Evolutionary conservation across 768 basidiomycete species (phyloP).

Genomic region (Naganishia randhawae): DNA sequence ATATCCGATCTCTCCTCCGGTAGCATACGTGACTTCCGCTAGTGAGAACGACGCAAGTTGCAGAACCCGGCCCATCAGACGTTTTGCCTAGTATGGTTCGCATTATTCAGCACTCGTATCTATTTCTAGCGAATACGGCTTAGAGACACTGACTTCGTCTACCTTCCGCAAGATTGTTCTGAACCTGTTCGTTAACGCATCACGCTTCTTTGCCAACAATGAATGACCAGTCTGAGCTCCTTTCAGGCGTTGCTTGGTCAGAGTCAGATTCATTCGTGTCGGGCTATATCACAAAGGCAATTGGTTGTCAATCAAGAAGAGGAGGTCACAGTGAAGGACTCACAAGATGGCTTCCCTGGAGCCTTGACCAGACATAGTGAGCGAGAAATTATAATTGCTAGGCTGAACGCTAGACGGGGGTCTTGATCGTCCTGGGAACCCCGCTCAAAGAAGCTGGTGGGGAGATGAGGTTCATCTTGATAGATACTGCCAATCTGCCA

Average conservation of each 20-base stretch:
- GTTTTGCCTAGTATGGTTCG: conserved; percentile 68
- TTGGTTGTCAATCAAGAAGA: not conserved
- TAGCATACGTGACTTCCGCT: conserved; percentile 96
- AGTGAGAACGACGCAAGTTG: conserved; percentile 98
- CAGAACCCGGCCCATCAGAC: conserved; percentile 98
- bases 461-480: too few species aligned
- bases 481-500: too few species aligned
- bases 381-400: not conserved
- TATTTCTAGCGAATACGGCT: not conserved
- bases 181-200: conserved; percentile 92
- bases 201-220: conserved; percentile 92
- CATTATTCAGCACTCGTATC: not conserved
- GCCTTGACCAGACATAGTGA: conserved; percentile 79
- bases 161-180: conserved; percentile 90
- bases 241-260: conserved; percentile 70
- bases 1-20: conserved; percentile 80
- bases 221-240: conserved; percentile 93
- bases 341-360: conserved; percentile 78
- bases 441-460: too few species aligned
- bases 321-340: conserved; percentile 27
- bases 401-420: not conserved
- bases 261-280: conserved; percentile 93
- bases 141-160: conserved; percentile 68
- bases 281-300: conserved; percentile 56
- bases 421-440: too few species aligned